Percentiles rank a stretch among this genome's conserved stretches.
Conservation (phyloP, 768 basidiomycete species). For the Lyophyllum atratum region DNA sequence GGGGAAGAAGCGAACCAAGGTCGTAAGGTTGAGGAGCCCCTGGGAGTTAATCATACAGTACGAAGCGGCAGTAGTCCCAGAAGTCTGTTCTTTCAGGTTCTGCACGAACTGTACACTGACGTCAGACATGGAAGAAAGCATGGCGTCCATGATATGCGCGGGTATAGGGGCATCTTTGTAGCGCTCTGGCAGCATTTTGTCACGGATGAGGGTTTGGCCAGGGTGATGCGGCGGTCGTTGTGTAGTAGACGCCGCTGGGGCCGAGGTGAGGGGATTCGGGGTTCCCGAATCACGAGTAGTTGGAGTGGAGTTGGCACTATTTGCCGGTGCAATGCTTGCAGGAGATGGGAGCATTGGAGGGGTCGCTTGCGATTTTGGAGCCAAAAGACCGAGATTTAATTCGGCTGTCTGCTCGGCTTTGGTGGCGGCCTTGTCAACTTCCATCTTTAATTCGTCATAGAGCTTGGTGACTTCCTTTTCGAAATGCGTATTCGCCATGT, state of each 20-base stretch:
- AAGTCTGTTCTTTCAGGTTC: conserved; percentile 43
- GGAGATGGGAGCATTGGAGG: conserved; percentile 83
- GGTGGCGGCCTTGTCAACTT: conserved; percentile 42
- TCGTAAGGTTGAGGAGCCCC: conserved; percentile 60
- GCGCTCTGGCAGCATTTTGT: conserved; percentile 39
- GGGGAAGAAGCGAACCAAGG: conserved; percentile 72
- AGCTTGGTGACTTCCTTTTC: conserved; percentile 41
- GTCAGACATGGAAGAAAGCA: conserved; percentile 44
- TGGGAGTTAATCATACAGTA: conserved; percentile 54
- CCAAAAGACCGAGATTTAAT: conserved; percentile 27
- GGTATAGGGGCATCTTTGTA: conserved; percentile 41
- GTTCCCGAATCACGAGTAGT: conserved; percentile 60
- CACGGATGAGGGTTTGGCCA: conserved; percentile 36
- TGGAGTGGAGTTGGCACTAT: conserved; percentile 79
- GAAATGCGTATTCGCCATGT: conserved; percentile 34
- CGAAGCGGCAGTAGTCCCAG: conserved; percentile 40
- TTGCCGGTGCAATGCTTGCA: conserved; percentile 64
- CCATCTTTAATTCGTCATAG: conserved; percentile 33
- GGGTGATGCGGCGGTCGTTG: conserved; percentile 30
- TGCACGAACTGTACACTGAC: conserved; percentile 43
- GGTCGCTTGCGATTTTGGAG: conserved; percentile 44
- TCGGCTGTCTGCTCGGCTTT: conserved; percentile 35
- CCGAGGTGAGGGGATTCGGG: conserved; percentile 42
- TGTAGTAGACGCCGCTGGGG: conserved; percentile 30
- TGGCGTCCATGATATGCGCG: conserved; percentile 42